Evolutionary conservation across 2,329 filamentous ascomycete genomes (phyloP), one percentile per base, ranked within the genome.

Genomic region (Aspergillus sp.): DNA sequence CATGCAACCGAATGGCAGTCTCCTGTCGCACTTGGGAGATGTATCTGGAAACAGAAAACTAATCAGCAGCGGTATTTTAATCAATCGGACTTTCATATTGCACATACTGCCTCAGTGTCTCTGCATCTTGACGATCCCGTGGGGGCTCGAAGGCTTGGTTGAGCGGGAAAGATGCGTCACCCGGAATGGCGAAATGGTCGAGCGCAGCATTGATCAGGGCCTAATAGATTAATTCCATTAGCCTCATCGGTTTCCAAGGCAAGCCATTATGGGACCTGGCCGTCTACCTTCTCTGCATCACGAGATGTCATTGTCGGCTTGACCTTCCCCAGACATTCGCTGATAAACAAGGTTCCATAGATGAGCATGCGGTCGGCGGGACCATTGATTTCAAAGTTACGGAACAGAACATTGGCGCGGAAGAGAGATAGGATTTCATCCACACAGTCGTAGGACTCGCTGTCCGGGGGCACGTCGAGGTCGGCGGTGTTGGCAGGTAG

Each of bases 321-420:
- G 64, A 97, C 90, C 78, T 93, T 94, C 59, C 78, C 76, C 64
- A 98, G 73, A 59, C 89, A 90, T 69, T 97, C 90, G 70, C 85
- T 91, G 60, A 97, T 79, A 70, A 91, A 97, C 64, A 95, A 79
- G 66, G 96, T 98, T 50, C 91, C 91, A 73, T 98, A 98, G 62
- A 97, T 90, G 55, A 98, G 78, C 61, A 97, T 82, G 33, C 93
- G 81, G 71, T 98, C 93, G 46, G 93, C 91, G 27, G 89, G 87
- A 10, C 93, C 93, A 72, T 95, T 91, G 74, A 97, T 95, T 77
- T 97, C 93, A 61, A 98, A 98, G 78, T 97, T 98, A 61, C 93
- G 87, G 79, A 97, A 98, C 71, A 98, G 91, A 48, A 91, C 96
- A 76, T 98, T 97, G 60, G 93, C 91, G 53, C 93, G 88, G 79